Conservation (phyloP, 495 filamentous ascomycete genomes). For the Penicillium flavigenum region DNA sequence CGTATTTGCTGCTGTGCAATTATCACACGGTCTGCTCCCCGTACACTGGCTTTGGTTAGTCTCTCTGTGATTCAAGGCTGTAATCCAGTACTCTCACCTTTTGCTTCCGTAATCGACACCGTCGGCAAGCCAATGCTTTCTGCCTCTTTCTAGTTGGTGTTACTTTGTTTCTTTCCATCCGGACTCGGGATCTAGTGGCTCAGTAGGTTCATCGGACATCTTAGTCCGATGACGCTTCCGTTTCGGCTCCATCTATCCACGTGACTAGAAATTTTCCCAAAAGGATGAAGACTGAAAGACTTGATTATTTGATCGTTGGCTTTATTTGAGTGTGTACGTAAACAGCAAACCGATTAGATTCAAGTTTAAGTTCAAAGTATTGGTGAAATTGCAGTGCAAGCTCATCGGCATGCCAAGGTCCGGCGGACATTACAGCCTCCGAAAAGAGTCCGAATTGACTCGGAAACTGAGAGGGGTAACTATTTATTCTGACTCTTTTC, state of each 20-base stretch:
- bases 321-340: neutral
- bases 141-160: slow-evolving; percentile 7
- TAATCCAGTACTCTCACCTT: slow-evolving; percentile 8
- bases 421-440: slow-evolving; percentile 1
- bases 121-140: slow-evolving; percentile 16
- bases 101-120: slow-evolving; percentile 23
- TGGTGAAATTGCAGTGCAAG: neutral
- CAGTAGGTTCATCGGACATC: neutral
- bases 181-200: neutral
- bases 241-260: slow-evolving; percentile 1
- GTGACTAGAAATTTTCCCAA: neutral
- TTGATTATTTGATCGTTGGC: neutral
- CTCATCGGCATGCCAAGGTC: slow-evolving; percentile 2
- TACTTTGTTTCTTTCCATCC: slow-evolving; percentile 4
- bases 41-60: slow-evolving; percentile 13
- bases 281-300: neutral
- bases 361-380: neutral
- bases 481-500: neutral
- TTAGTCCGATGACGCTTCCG: neutral
- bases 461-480: neutral
- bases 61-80: neutral
- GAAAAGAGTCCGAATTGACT: slow-evolving; percentile 5
- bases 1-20: slow-evolving; percentile 13
- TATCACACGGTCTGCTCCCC: slow-evolving; percentile 16
- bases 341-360: neutral